Percentiles rank a stretch among this genome's conserved stretches.
Conservation (phyloP, 352 stramenopile species). For the Pythium vanterpoolii region DNA sequence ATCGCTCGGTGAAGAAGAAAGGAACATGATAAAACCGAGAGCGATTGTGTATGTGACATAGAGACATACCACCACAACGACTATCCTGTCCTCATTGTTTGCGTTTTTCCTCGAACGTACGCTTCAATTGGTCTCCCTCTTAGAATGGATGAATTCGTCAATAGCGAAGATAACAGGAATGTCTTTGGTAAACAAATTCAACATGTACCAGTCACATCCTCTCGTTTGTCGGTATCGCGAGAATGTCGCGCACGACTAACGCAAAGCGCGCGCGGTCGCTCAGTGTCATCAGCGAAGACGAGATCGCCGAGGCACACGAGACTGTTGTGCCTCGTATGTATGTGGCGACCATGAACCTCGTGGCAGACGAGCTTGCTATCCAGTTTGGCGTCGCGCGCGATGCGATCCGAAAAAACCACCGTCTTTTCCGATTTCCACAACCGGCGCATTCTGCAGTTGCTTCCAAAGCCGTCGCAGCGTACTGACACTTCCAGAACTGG, state of each 20-base stretch:
- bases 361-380: background rate
- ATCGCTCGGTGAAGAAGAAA: background rate
- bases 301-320: background rate
- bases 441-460: background rate
- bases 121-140: too few relatives aligned
- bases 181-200: background rate
- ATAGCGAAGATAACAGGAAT: constrained; percentile 3
- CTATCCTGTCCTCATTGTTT: background rate
- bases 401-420: background rate
- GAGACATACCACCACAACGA: background rate
- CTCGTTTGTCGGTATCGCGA: background rate
- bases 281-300: background rate
- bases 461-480: background rate
- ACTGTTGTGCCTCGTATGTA: background rate
- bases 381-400: constrained; percentile 1
- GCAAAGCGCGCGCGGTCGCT: background rate
- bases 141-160: background rate
- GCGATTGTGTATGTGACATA: constrained; percentile 11
- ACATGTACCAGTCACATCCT: constrained; percentile 3
- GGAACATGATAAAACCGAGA: background rate
- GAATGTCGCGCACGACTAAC: background rate
- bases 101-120: background rate
- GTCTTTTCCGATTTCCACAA: background rate
- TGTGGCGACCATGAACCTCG: background rate
- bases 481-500: too few relatives aligned